Evolutionary conservation across 176 grass and related monocot species (phyloP), one percentile per base, ranked within the genome.

Genomic region (Tillandsia leiboldiana): DNA sequence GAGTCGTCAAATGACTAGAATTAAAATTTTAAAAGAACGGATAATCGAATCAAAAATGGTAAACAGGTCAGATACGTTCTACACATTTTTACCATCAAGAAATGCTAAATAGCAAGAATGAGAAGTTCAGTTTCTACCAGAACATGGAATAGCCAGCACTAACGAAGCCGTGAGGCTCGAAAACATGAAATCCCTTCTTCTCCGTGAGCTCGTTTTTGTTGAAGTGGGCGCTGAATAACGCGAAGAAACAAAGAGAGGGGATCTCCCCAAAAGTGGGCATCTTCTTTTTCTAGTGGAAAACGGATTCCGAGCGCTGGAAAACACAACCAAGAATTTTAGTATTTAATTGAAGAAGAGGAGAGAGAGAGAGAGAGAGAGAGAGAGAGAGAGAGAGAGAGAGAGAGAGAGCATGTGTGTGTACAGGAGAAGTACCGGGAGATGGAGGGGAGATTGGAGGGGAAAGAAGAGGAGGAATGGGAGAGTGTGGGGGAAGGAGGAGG

Each of bases 101-200:
- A 0, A 0, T 10, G 15, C 26, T 11, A 1, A 24, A 29, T 15
- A 26, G 51, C 14, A 62, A 58, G 24, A 24, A 70, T 10, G 22
- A 8, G 3, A 42, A 47, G n/a, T 53, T 10, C 14, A 53, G 29
- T 61, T 70, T 11, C 14, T 23, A 97, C 89, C 86, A 67, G 86
- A 53, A 73, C 48, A 27, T 8, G 86, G 84, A 56, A 84, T 77
- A 8, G 69, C 66, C 26, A 92, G 64, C 24, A 51, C 51, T 8
- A 92, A 83, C 27, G 79, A 87, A 66, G 81, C 73, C 59, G 72
- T 65, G 66, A 92, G 82, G 70, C 79, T 80, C 53, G 75, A 78
- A 24, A 97, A 75, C 74, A 97, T 9, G 49, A 97, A 76, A 75
- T 73, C 69, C 82, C 94, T 80, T 78, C 94, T 80, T 76, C 94